Evolutionary conservation across 306 rosid species (phyloP), one percentile per base, ranked within the genome.

Genomic region (Hippophae gyantsensis): DNA sequence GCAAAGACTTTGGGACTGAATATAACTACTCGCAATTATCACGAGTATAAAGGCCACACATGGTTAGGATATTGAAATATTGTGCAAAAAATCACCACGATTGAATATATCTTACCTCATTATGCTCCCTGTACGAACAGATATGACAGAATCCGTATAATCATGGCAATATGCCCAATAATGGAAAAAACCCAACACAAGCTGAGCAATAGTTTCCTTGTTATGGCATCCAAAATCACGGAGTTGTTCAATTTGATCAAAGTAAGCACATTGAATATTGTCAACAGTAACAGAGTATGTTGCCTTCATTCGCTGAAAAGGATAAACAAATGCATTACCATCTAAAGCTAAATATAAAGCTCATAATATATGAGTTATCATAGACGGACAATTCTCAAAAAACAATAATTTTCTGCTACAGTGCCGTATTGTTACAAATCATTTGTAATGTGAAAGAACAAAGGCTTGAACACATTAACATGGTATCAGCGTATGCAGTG

Each of bases 91-190:
- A 46, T 54, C 13, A 54, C 25, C 8, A 60, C 62, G 44, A 43
- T 38, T 38, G 38, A 32, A 32, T 32, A 57, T 53, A 58, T 52
- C 75, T 65, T 66, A 88, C 99, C 96, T 92, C 77, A 88, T 67
- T 69, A 80, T 68, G 61, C 71, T 76, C 83, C 92, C 95, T 5
- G 84, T 76, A 59, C 99, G 99, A 7, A 92, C 85, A 52, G 99
- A 92, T 74, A 92, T 70, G 56, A 92, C 99, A 5, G 92, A 23
- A 63, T 78, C 78, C 50, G 96, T 76, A 42, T 87, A 92, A 67
- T 92, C 99, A 75, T 92, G 99, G 61, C 82, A 42, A 72, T 85
- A 92, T 25, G 99, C 99, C 99, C 99, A 92, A 69, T 92, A 88
- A 69, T 76, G 66, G 85, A 92, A 92, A 78, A 92, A 92, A 9